Conservation (phyloP, 768 basidiomycete genomes). For the Suillus weaverae region DNA sequence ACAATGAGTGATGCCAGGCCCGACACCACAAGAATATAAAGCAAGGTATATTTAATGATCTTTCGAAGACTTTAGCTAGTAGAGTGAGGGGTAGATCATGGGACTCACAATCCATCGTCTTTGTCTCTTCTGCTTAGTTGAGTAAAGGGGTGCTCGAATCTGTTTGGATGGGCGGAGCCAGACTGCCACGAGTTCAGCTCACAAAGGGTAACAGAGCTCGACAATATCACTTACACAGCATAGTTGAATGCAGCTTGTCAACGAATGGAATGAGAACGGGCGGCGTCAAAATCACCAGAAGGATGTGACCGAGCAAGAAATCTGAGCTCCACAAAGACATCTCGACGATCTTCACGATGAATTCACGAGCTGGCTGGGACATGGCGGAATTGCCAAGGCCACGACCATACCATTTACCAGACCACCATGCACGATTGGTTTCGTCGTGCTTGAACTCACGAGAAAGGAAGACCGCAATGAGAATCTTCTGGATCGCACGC, state of each 20-base stretch:
- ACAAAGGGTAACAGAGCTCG: slow-evolving; percentile 10
- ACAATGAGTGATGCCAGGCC: slow-evolving; percentile 79
- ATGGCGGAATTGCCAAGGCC: slow-evolving; percentile 89
- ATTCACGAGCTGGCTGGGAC: slow-evolving; percentile 96
- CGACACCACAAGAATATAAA: slow-evolving; percentile 77
- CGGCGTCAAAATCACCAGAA: slow-evolving; percentile 84
- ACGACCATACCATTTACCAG: slow-evolving; percentile 95
- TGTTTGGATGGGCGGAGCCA: slow-evolving; percentile 96
- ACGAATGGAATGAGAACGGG: slow-evolving; percentile 84
- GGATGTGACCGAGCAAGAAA: slow-evolving; percentile 82
- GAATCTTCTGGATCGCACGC: slow-evolving; percentile 88
- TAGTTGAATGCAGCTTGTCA: slow-evolving; percentile 89
- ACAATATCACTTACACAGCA: slow-evolving; percentile 68
- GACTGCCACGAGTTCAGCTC: slow-evolving; percentile 46
- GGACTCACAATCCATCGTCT: slow-evolving; percentile 81
- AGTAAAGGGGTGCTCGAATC: slow-evolving; percentile 90
- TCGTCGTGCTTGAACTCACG: slow-evolving; percentile 99
- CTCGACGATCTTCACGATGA: slow-evolving; percentile 97
- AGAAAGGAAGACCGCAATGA: slow-evolving; percentile 91
- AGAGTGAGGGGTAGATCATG: slow-evolving; percentile 2
- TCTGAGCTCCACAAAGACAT: slow-evolving; percentile 97
- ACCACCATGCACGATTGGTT: slow-evolving; percentile 99
- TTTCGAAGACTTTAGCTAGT: slow-evolving; percentile 25
- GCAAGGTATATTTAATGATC: slow-evolving; percentile 82
- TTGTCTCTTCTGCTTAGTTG: slow-evolving; percentile 90